Evolutionary conservation across 257 asterid genomes (phyloP).

Genomic region (Agastache rugosa): DNA sequence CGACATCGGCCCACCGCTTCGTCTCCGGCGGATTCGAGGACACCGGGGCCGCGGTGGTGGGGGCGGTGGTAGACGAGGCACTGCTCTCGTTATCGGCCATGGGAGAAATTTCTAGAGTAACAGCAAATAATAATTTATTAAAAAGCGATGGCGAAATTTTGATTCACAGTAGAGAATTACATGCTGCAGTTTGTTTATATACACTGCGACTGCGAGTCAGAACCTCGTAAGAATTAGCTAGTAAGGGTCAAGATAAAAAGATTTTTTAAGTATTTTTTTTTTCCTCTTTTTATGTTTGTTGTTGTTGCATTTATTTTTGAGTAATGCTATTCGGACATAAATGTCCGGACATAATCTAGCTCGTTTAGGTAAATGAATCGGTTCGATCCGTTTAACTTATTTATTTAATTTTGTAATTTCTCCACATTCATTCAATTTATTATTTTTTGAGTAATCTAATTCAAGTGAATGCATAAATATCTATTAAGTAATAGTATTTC

Average conservation of each 20-base stretch:
- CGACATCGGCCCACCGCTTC: slow-evolving; percentile 67
- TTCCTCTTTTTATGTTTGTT: no score
- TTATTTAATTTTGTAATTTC: no score
- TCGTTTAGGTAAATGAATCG: no score
- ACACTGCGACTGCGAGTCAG: not conserved
- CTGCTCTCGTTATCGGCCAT: slow-evolving; percentile 46
- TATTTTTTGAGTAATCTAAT: no score
- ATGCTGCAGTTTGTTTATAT: not conserved
- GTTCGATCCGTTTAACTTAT: no score
- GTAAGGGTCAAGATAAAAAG: not conserved
- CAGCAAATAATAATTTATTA: not conserved
- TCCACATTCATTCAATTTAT: no score
- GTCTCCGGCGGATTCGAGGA: slow-evolving; percentile 36
- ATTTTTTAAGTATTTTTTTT: no score
- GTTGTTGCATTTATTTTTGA: no score
- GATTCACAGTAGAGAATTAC: not conserved
- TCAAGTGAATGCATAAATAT: no score
- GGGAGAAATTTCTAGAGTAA: slow-evolving; percentile 1
- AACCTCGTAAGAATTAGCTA: slow-evolving; percentile 12
- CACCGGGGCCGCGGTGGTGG: not conserved
- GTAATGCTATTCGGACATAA: no score
- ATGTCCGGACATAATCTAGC: no score
- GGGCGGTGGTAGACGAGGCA: slow-evolving; percentile 8
- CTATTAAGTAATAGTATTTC: no score
- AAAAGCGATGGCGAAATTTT: not conserved